These are phyloP conservation scores for Dillenia suffruticosa DNA, from an alignment of 164 flowering plant species.

Conservation along the genomic window DNA sequence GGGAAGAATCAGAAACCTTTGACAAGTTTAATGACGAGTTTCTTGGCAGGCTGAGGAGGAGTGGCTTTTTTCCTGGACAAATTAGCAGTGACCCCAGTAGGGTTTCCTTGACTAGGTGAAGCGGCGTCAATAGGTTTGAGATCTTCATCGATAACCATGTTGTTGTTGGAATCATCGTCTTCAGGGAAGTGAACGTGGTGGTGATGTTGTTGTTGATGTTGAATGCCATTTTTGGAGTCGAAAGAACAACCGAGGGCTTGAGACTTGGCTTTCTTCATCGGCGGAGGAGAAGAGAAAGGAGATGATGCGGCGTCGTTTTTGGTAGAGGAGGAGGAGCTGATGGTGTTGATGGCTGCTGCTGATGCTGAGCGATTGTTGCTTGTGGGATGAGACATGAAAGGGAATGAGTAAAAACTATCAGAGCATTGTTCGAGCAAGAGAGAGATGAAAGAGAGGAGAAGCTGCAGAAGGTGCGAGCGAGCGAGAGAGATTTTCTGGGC, in stretches of 20 bases:
- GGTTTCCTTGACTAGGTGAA: constrained; percentile 11
- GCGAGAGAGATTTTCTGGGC: too few species aligned
- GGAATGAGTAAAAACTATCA: constrained; percentile 5
- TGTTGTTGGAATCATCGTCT: constrained; percentile 34
- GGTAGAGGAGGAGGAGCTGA: constrained; percentile 8
- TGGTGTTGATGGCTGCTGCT: constrained; percentile 7
- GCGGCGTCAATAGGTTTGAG: constrained; percentile 26
- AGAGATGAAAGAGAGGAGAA: neutral
- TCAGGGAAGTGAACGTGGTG: constrained; percentile 12
- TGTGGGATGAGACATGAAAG: constrained; percentile 31
- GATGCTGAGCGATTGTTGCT: constrained; percentile 20
- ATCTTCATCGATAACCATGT: constrained; percentile 59
- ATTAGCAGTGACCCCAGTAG: constrained; percentile 52
- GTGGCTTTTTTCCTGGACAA: constrained; percentile 84
- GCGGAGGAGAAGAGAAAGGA: constrained; percentile 16
- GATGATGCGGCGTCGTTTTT: constrained; percentile 14
- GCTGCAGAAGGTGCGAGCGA: neutral
- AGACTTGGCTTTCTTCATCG: constrained; percentile 85
- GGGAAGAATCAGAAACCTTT: constrained; percentile 46
- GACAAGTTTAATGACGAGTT: constrained; percentile 75
- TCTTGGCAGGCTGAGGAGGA: constrained; percentile 87
- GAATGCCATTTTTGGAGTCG: constrained; percentile 52
- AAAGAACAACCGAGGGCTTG: constrained; percentile 41
- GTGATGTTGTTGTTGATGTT: constrained; percentile 11
- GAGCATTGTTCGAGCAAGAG: constrained; percentile 9